Base-by-base conservation (phyloP, 768 basidiomycete species). In the Phylloporus sp. region DNA sequence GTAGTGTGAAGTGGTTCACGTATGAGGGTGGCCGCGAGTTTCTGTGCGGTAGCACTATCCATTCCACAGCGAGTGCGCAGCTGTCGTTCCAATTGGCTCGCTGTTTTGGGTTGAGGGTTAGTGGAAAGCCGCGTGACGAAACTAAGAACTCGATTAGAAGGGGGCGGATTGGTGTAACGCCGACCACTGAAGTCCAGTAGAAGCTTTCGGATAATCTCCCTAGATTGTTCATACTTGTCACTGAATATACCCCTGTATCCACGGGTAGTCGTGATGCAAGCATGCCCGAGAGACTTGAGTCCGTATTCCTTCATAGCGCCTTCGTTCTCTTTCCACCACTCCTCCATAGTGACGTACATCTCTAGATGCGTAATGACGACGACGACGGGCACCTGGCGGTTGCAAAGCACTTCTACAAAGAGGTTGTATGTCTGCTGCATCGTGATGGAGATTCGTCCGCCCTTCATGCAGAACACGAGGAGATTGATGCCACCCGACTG, bases 251-350 rank as follows among this genome's bases (percentile, higher is more conserved):
- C 20, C 24, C 3, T 54, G 52, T 54, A 60, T 6, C 60, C 65
- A 15, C 59, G 62, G 2, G 65, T 62, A 8, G 73, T 64, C 6
- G 73, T 75, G 54, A 76, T 61, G 48, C 77, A 77, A 5, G 71
- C 73, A 27, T 73, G 68, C 3, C 68, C 73, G 18, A 59, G 49
- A 12, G 68, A 74, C 8, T 49, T 32, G 51, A 78, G 74, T 12
- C 60, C 62, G 29, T 71, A 62, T 5, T 55, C 47, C 28, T 53
- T 62, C 54, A 78, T 72, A 3, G 42, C 46, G 22, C 52, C 45
- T 32, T 72, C 59, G 53, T 77, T 77, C 34, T 61, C 50, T 34
- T 12, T 47, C 75, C 74, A 77, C 76, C 76, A 78, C 22, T 62
- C 54, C 11, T 70, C 67, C 64, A 72, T 73, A 28, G 43, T 28